Evolutionary conservation across 148 eudicot genomes (phyloP).

Genomic region (Tetragonia tetragonoides): DNA sequence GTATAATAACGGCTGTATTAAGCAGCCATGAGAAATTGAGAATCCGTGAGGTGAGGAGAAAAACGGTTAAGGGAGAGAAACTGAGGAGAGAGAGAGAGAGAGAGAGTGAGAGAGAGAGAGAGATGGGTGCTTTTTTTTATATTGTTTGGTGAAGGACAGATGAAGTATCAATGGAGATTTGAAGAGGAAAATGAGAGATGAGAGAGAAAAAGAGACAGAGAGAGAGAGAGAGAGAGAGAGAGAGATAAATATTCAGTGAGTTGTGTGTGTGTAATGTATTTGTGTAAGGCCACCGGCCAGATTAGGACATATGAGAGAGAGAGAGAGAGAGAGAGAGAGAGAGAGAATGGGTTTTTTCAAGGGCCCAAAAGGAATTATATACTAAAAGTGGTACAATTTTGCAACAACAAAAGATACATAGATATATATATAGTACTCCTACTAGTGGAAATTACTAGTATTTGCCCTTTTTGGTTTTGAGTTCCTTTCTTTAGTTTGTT

Average conservation of each 20-base stretch:
- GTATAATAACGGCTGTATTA: background rate
- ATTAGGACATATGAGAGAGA: conserved; percentile 23
- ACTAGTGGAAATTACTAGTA: background rate
- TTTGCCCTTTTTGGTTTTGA: conserved; percentile 8
- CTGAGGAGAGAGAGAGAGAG: conserved; percentile 21
- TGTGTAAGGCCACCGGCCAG: conserved; percentile 27
- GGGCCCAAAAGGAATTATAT: background rate
- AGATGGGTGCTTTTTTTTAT: background rate
- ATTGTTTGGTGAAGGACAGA: conserved; percentile 19
- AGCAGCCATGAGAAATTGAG: conserved; percentile 4
- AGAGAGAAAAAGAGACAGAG: background rate
- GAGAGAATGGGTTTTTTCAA: background rate
- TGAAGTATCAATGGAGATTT: background rate
- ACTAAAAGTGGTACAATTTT: background rate
- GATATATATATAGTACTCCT: too few relatives aligned
- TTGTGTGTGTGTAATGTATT: too few relatives aligned
- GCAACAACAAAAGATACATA: background rate
- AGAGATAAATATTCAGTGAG: too few relatives aligned
- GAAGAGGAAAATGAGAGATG: conserved; percentile 9
- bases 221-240: background rate
- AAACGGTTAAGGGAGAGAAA: background rate
- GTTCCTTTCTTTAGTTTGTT: too few relatives aligned
- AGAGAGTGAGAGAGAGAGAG: too few relatives aligned
- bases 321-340: conserved; percentile 15
- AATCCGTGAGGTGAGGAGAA: background rate